Evolutionary conservation across 768 basidiomycete genomes (phyloP), one percentile per base, ranked within the genome.

Genomic region (Podaxis carcinomalis): DNA sequence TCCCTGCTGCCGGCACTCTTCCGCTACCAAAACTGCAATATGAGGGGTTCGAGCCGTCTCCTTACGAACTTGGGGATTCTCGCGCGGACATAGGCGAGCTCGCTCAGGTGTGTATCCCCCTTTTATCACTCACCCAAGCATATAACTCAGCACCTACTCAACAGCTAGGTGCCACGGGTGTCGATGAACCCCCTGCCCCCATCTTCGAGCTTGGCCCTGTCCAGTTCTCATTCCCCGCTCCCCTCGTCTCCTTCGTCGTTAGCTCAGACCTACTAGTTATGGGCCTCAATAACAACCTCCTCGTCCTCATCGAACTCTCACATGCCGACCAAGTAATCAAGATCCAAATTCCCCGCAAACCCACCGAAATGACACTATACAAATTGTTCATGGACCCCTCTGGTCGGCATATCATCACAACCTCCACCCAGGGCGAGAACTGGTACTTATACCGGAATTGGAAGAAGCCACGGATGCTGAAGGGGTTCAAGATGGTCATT

Each of bases 371-470:
- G 78, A 78, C 81, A 6, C 85, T 98, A 51, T 76, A 89, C 77
- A 89, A 89, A 69, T 74, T 98, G 56, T 98, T 95, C 75, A 84
- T 92, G 70, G 95, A 98, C 72, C 95, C 95, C 13, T 90, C 94
- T 0, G 95, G 95, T 3, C 82, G 91, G 36, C 97, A 98, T 75
- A 83, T 96, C 53, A 74, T 98, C 44, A 80, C 96, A 56, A 92
- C 93, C 0, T 95, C 94, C 7, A 78, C 77, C 11, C 86, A 93
- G 67, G 94, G 94, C 54, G 95, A 99, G 70, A 95, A 93, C 63
- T 98, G 92, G 87, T 98, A 98, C 70, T 76, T 95, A 3, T 94
- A 86, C 68, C 80, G 83, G 56, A 81, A 83, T 7, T 89, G 88
- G 85, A 90, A 90, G 77, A 92, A 94, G 68, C 89, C 93, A 0